phyloP scores from a whole-genome alignment of 192 early-diverging fungal genomes.

The Oehlia diaphana region DNA sequence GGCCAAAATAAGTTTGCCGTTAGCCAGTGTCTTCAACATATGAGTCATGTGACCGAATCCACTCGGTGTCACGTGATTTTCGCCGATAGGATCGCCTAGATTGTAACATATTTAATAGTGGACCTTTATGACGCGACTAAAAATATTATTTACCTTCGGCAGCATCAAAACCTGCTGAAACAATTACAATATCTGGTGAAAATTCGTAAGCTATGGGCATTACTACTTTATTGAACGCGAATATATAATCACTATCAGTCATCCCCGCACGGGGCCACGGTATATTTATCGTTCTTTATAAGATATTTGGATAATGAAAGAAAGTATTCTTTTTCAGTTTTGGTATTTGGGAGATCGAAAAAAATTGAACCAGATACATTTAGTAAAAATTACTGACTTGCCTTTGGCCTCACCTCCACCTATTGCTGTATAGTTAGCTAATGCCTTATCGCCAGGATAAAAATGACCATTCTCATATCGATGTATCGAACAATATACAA shows the following conservation, averaged over 20 bases:
- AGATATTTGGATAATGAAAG: not conserved
- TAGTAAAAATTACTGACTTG: slow-evolving; percentile 41
- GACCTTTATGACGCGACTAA: not conserved
- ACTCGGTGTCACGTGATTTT: slow-evolving; percentile 74
- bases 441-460: slow-evolving; percentile 69
- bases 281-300: slow-evolving; percentile 78
- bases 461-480: slow-evolving; percentile 77
- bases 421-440: slow-evolving; percentile 48
- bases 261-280: slow-evolving; percentile 77
- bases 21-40: slow-evolving; percentile 68
- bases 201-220: slow-evolving; percentile 87
- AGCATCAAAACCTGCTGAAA: slow-evolving; percentile 92
- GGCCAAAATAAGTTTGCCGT: slow-evolving; percentile 73
- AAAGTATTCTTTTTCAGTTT: not conserved
- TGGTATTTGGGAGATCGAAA: not conserved
- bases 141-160: slow-evolving; percentile 48
- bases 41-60: slow-evolving; percentile 89
- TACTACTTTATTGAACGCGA: slow-evolving; percentile 75
- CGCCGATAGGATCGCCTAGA: slow-evolving; percentile 79
- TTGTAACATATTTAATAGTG: not conserved
- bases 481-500: slow-evolving; percentile 88
- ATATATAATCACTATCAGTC: slow-evolving; percentile 85
- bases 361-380: not conserved
- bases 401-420: slow-evolving; percentile 63
- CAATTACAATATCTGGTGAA: slow-evolving; percentile 77